Base-by-base conservation (phyloP, 495 filamentous ascomycete genomes). In the Penicillium manginii region DNA sequence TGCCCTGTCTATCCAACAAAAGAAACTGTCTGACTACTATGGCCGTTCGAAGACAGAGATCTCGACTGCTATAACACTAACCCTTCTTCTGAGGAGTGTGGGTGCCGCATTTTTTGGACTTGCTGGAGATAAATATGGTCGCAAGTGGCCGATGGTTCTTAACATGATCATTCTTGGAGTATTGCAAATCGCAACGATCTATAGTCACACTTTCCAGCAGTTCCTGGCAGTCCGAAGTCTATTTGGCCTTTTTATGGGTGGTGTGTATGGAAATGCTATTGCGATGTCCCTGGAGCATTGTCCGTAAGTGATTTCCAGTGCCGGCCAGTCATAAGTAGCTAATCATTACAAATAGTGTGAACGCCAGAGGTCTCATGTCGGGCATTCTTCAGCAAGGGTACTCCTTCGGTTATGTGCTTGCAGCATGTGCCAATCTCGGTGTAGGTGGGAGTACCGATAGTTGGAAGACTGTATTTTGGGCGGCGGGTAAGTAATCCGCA, bases 181-280 rank as follows among this genome's bases (percentile, higher is more conserved):
- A 4, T 73, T 93, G 33, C 87, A 92, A 69, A 82, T 92, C 59
- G 88, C 81, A 3, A 91, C 88, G 18, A 89, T 89, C 60, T 93
- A 88, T 65, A 83, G 82, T 63, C 51, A 56, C 0, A 91, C 84
- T 0, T 92, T 89, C 67, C 65, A 78, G 51, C 78, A 87, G 64
- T 92, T 92, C 67, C 70, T 92, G 33, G 88, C 82, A 31, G 89
- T 91, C 2, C 70, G 88, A 19, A 79, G 81, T 46, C 68, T 92
- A 11, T 92, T 91, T 67, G 90, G 90, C n/a, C 73, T 93, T 52
- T 88, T 90, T 51, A 93, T 92, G 89, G 90, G 90, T 21, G 90
- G 90, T 48, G 84, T 93, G 15, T 93, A 91, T 72, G 90, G 90
- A 45, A 87, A 90, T 65, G 86, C 89, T n/a, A 87, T 88, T 51